These are phyloP conservation scores for Tolypocladium guangdongense DNA, from an alignment of 2,329 filamentous ascomycete species.

Conservation along the genomic window DNA sequence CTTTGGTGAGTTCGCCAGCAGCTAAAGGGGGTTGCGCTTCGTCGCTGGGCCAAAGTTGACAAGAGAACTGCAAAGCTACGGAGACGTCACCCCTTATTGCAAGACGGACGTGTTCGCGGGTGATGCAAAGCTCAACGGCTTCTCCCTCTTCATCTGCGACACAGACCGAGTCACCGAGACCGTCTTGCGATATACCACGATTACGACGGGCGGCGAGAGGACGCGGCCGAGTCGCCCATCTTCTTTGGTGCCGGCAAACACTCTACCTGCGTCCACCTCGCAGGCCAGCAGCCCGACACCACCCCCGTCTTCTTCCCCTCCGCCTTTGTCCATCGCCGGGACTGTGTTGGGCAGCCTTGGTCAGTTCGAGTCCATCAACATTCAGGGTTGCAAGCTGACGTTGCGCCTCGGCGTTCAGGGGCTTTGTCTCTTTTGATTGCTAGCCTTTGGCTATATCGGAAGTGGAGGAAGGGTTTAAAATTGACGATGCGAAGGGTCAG, in stretches of 20 bases:
- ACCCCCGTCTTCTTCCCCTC: not conserved
- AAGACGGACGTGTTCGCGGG: conserved; percentile 10
- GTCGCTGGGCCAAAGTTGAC: not conserved
- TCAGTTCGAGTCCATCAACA: not conserved
- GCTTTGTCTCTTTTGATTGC: not conserved
- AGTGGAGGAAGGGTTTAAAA: not conserved
- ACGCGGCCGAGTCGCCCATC: not conserved
- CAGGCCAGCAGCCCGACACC: not conserved
- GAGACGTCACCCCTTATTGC: conserved; percentile 7
- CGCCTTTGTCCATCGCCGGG: conserved; percentile 1
- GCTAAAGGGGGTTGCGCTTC: not conserved
- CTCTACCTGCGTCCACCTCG: not conserved
- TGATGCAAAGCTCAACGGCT: conserved; percentile 6
- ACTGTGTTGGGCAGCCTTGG: conserved; percentile 6
- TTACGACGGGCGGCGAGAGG: not conserved
- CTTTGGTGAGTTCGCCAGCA: conserved; percentile 3
- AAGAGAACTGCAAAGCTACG: not conserved
- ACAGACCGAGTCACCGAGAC: conserved; percentile 9
- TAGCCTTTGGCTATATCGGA: conserved; percentile 3
- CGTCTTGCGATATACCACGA: conserved; percentile 7
- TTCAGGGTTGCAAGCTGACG: not conserved
- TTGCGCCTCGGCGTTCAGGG: not conserved
- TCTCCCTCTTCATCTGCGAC: conserved; percentile 11
- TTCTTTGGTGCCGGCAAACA: not conserved
- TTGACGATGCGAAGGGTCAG: not conserved